phyloP scores from a whole-genome alignment of 495 filamentous ascomycete genomes.

The Tuber borchii region DNA sequence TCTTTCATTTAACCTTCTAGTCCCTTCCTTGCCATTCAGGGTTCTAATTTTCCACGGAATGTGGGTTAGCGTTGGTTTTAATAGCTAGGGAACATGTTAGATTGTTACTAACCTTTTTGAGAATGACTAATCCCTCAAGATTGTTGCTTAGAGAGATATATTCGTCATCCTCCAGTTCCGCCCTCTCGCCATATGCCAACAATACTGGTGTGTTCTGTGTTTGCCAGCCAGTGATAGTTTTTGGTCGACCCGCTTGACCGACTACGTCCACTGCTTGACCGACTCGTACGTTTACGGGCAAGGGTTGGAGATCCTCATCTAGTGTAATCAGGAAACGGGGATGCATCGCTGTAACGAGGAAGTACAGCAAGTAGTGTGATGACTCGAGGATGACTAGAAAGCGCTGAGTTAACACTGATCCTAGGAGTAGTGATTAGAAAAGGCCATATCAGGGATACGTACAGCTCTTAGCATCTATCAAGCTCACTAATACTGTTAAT shows the following conservation, averaged over 20 bases:
- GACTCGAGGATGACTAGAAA: constrained; percentile 66
- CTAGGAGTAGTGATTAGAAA: background rate
- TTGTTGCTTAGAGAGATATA: constrained; percentile 86
- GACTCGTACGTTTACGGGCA: constrained; percentile 92
- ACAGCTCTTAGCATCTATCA: constrained; percentile 88
- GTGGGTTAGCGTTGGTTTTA: constrained; percentile 11
- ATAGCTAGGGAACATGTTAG: background rate
- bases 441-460: constrained; percentile 15
- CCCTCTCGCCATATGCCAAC: constrained; percentile 84
- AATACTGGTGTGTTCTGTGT: constrained; percentile 97
- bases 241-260: constrained; percentile 90
- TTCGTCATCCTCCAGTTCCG: constrained; percentile 95
- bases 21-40: constrained; percentile 42
- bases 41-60: constrained; percentile 29
- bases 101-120: constrained; percentile 71
- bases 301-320: constrained; percentile 85
- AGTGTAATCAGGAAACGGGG: constrained; percentile 93
- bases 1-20: background rate
- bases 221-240: constrained; percentile 99
- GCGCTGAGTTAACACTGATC: constrained; percentile 2
- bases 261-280: constrained; percentile 98
- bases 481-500: constrained; percentile 78
- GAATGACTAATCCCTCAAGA: constrained; percentile 88
- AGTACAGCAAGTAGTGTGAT: constrained; percentile 94
- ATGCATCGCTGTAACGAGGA: constrained; percentile 94